A percentile compares a stretch with the other conserved stretches of the same genome.
These are phyloP conservation scores for Carex myosuroides DNA, from an alignment of 176 grass and related monocot genomes.

Conservation along the genomic window DNA sequence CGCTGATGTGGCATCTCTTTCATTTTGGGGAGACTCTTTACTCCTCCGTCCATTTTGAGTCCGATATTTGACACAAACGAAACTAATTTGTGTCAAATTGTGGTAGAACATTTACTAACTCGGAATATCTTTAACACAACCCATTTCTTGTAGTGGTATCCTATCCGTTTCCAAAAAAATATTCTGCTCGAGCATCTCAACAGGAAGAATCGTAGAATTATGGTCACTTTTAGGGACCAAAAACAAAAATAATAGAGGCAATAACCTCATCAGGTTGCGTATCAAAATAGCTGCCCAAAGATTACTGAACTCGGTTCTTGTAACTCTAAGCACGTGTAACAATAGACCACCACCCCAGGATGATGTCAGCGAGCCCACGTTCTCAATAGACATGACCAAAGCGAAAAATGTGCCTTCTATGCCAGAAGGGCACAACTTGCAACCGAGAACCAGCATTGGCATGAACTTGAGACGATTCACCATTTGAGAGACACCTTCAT, in stretches of 20 bases:
- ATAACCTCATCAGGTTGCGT: slow-evolving; percentile 54
- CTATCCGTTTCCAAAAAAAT: slow-evolving; percentile 4
- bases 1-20: too few species aligned
- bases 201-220: slow-evolving; percentile 53
- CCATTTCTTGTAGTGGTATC: slow-evolving; percentile 12
- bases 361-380: slow-evolving; percentile 45
- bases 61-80: too few species aligned
- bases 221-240: slow-evolving; percentile 56
- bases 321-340: slow-evolving; percentile 71
- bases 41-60: too few species aligned
- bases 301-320: slow-evolving; percentile 67
- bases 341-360: slow-evolving; percentile 68
- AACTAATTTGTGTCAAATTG: too few species aligned
- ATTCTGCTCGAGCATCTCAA: slow-evolving; percentile 39
- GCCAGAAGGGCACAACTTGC: slow-evolving; percentile 66
- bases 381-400: slow-evolving; percentile 82
- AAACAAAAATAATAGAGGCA: slow-evolving; percentile 61
- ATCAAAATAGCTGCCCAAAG: slow-evolving; percentile 67
- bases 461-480: slow-evolving; percentile 73
- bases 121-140: not conserved
- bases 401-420: slow-evolving; percentile 83
- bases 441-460: slow-evolving; percentile 74
- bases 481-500: slow-evolving; percentile 70
- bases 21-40: too few species aligned
- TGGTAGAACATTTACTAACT: too few species aligned